Evolutionary conservation across 495 filamentous ascomycete species (phyloP), one percentile per base, ranked within the genome.

Genomic region (Trichocladium uniseriatum): DNA sequence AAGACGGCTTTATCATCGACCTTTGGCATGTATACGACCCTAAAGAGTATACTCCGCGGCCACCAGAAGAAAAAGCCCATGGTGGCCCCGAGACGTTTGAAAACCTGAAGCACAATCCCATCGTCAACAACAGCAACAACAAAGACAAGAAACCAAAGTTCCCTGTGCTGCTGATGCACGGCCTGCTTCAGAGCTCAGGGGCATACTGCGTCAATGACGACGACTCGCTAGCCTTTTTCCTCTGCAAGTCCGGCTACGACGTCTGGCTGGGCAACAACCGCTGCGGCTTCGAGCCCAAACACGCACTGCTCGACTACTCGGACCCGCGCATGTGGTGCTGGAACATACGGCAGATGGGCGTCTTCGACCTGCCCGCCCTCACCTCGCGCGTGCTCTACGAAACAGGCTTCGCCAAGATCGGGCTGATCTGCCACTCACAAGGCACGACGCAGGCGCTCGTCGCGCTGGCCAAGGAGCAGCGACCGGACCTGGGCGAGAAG

Each of bases 321-420:
- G 91, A 97, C 58, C 91, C 91, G 6, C 79, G 90, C 16, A 95
- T 97, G 89, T 97, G 91, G 91, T 78, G 83, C 10, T 97, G 91
- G 91, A 95, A 94, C 58, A 94, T 96, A 48, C 79, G 86, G 0
- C 88, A 95, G 66, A 91, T 96, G 81, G 92, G 91, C 13, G 81
- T 87, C 0, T 78, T 94, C 51, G 91, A 97, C 62, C 77, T 97
- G n/a, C 75, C 92, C 1, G 89, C 89, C 1, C 74, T 96, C n/a
- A 75, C 89, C 13, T 84, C 84, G 9, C 84, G 87, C 15, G 87
- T 96, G 6, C 71, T 95, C 0, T 76, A 72, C 45, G 84, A 92
- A 61, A 95, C 91, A 0, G 81, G 82, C 1, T 96, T 95, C 62
- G 71, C 77, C 27, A 94, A 91, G 55, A 65, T 94, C 2, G 92